Evolutionary conservation across 2,329 filamentous ascomycete species (phyloP), one percentile per base, ranked within the genome.

Genomic region (Emergomyces africanus): DNA sequence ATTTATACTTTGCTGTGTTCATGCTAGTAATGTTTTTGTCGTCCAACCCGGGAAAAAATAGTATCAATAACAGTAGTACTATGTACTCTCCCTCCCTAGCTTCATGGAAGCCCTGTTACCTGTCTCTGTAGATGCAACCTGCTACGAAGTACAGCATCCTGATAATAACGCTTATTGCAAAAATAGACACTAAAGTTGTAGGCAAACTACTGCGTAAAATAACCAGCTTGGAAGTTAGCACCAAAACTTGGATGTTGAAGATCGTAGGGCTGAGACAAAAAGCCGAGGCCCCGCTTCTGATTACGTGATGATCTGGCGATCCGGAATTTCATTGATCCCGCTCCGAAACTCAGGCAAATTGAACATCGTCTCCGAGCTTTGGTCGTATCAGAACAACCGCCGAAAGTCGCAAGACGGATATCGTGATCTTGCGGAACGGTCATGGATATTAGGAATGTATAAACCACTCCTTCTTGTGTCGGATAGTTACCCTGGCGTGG

Each of bases 401-500:
- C 15, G 18, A n/a, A 46, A 46, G 20, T n/a, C 10, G 25, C 42
- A 57, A n/a, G 20, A 57, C 55, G 44, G 49, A 20, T 39, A 49
- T n/a, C 55, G 18, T 28, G 14, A 18, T 39, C 50, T 33, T 25
- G 14, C 54, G 37, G 44, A 50, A 28, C 57, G 66, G 68, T 67
- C 60, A 65, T 66, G 64, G 67, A 71, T 69, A 69, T 66, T 60
- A 71, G 74, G 75, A 69, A 77, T 72, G 71, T 73, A 75, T 70
- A 75, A 77, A 69, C 71, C 74, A 63, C 67, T 77, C 59, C 72
- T 74, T 66, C 70, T 76, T 65, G 71, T 74, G 57, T 72, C 74
- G 65, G 71, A 77, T 70, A 71, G 72, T 68, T 77, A 78, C 66
- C 74, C 74, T 57, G 70, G 72, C 62, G 71, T 76, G 62, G 71